Evolutionary conservation across 768 basidiomycete genomes (phyloP).

Genomic region (Serpula lacrymans): DNA sequence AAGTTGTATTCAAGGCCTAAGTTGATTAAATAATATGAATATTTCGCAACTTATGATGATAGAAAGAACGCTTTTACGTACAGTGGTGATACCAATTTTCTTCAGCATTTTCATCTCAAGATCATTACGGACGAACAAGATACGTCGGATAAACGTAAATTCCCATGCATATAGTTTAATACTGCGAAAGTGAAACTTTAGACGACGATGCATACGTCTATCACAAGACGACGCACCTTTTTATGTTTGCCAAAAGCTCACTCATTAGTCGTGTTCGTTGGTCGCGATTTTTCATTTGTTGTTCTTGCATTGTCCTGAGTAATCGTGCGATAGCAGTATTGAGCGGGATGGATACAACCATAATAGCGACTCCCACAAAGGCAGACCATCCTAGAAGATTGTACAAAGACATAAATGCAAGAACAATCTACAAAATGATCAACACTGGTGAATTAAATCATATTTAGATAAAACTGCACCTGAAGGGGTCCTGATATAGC

Average conservation of each 20-base stretch:
- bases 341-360: conserved; percentile 78
- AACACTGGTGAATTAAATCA: background rate
- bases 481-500: conserved; percentile 84
- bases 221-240: conserved; percentile 49
- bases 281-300: conserved; percentile 94
- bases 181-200: conserved; percentile 39
- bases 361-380: conserved; percentile 85
- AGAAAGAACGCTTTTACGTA: conserved; percentile 28
- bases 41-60: background rate
- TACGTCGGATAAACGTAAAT: conserved; percentile 76
- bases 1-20: conserved; percentile 54
- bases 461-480: conserved; percentile 30
- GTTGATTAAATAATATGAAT: background rate
- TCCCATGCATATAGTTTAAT: conserved; percentile 97
- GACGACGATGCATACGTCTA: no score
- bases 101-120: conserved; percentile 77
- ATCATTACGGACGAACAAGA: conserved; percentile 79
- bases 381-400: conserved; percentile 88
- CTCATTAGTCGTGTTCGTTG: conserved; percentile 84
- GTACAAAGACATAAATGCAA: conserved; percentile 90
- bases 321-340: conserved; percentile 70
- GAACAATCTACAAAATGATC: conserved; percentile 50
- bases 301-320: conserved; percentile 72
- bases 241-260: conserved; percentile 90
- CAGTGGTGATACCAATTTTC: conserved; percentile 76